Percentiles rank a stretch among this genome's conserved stretches.
Evolutionary conservation across 116 monocot genomes (phyloP).

Genomic region (Dioscorea cayenensis): DNA sequence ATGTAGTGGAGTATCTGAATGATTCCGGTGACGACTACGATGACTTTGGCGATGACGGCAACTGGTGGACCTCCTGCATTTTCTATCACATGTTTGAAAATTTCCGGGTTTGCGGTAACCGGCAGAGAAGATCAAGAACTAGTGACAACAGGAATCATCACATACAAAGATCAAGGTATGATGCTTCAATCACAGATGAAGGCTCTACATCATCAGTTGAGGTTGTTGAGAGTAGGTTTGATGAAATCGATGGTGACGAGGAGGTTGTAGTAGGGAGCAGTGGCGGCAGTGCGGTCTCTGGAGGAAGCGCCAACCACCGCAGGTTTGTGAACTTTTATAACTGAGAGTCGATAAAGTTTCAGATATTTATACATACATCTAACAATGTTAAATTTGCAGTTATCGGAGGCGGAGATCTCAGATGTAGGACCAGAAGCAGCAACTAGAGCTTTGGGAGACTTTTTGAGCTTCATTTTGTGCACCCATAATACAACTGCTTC

Average conservation of each 20-base stretch:
- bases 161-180: constrained; percentile 8
- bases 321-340: neutral
- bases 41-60: constrained; percentile 31
- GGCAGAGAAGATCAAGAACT: constrained; percentile 9
- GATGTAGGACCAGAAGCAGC: neutral
- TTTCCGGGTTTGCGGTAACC: constrained; percentile 30
- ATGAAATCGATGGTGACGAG: constrained; percentile 32
- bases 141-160: constrained; percentile 23
- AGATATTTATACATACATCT: no score
- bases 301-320: constrained; percentile 1
- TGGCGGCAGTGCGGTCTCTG: constrained; percentile 1
- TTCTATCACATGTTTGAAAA: constrained; percentile 44
- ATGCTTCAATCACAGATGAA: constrained; percentile 15
- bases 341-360: no score
- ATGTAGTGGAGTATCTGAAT: constrained; percentile 61
- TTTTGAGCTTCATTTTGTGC: neutral
- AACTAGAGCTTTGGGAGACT: neutral
- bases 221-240: constrained; percentile 13
- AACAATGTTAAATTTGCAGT: neutral
- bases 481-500: neutral
- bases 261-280: constrained; percentile 17
- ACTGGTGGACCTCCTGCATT: constrained; percentile 62
- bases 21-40: constrained; percentile 45
- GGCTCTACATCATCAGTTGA: constrained; percentile 26
- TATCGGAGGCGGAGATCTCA: constrained; percentile 8